Percentiles rank a stretch among this genome's conserved stretches.
Conservation (phyloP, 495 filamentous ascomycete genomes). For the Aspergillus taichungensis region DNA sequence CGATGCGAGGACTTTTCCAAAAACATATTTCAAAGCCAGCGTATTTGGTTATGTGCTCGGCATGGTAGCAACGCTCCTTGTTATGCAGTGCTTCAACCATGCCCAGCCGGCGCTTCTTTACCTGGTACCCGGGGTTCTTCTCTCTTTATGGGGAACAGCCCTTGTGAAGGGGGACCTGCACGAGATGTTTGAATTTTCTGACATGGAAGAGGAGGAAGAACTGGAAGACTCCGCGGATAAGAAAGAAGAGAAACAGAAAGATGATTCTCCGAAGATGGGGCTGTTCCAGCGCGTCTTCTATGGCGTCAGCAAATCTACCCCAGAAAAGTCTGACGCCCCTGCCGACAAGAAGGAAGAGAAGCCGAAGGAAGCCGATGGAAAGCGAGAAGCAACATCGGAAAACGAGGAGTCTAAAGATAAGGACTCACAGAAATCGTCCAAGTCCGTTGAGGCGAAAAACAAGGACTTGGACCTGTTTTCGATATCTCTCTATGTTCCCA, state of each 20-base stretch:
- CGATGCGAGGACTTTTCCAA: conserved; percentile 54
- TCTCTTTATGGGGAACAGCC: conserved; percentile 73
- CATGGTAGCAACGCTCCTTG: conserved; percentile 67
- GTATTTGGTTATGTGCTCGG: conserved; percentile 70
- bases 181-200: conserved; percentile 74
- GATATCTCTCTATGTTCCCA: conserved; percentile 28
- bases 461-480: conserved; percentile 22
- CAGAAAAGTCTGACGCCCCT: conserved; percentile 1
- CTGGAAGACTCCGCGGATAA: conserved; percentile 13
- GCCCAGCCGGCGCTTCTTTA: conserved; percentile 91
- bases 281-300: conserved; percentile 25
- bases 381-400: conserved; percentile 2
- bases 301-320: neutral
- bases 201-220: conserved; percentile 41
- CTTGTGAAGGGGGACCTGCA: conserved; percentile 56
- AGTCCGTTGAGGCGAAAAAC: conserved; percentile 4
- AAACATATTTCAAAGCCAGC: conserved; percentile 78
- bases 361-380: conserved; percentile 9
- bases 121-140: conserved; percentile 78
- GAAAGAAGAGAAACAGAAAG: conserved; percentile 14
- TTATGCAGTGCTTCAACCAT: conserved; percentile 70
- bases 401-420: conserved; percentile 2
- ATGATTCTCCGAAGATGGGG: conserved; percentile 12
- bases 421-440: neutral
- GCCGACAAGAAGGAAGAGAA: conserved; percentile 2